These are phyloP conservation scores for Lizonia empirigonia DNA, from an alignment of 2,329 filamentous ascomycete species.

Conservation along the genomic window DNA sequence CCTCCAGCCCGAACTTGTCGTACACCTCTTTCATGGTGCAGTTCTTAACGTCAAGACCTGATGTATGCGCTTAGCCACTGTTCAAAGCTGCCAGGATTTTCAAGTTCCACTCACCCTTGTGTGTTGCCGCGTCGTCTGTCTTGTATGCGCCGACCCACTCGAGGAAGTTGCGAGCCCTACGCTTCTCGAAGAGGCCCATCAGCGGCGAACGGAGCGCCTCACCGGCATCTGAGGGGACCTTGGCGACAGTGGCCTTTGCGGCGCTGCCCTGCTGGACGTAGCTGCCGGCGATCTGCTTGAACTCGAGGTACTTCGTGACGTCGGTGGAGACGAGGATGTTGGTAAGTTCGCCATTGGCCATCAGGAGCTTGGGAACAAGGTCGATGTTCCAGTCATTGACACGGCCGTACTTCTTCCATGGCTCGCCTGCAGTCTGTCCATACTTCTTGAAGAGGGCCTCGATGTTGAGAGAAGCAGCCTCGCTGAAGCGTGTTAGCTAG, in stretches of 20 bases:
- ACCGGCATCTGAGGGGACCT: constrained; percentile 90
- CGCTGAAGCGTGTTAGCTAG: constrained; percentile 59
- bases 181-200: constrained; percentile 98
- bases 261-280: constrained; percentile 88
- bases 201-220: constrained; percentile 89
- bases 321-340: constrained; percentile 98
- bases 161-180: constrained; percentile 93
- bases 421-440: constrained; percentile 83
- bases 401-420: constrained; percentile 97
- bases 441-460: constrained; percentile 95
- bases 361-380: constrained; percentile 95
- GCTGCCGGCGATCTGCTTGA: constrained; percentile 80
- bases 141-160: constrained; percentile 94
- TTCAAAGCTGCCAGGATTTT: background rate
- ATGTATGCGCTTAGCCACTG: constrained; percentile 1
- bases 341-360: constrained; percentile 97
- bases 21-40: constrained; percentile 98
- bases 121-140: constrained; percentile 77
- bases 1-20: constrained; percentile 94
- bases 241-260: constrained; percentile 88
- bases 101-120: constrained; percentile 72
- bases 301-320: constrained; percentile 60
- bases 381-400: constrained; percentile 99
- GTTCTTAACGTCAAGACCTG: constrained; percentile 75
- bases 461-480: constrained; percentile 95